Evolutionary conservation across 768 basidiomycete species (phyloP).

Genomic region (Gyrodon lividus): DNA sequence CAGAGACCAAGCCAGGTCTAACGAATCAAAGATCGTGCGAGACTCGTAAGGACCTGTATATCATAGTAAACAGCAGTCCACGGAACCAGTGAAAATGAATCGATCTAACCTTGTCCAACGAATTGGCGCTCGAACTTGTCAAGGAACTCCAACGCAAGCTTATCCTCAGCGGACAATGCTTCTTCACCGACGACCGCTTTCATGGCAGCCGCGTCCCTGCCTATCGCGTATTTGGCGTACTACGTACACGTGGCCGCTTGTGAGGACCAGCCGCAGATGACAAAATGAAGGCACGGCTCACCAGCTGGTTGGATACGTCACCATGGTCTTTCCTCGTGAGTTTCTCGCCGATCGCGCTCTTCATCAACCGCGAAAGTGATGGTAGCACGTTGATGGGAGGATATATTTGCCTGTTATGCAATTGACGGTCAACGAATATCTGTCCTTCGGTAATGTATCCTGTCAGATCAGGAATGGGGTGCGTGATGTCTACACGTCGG

Average conservation of each 20-base stretch:
- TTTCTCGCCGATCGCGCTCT: conserved; percentile 97
- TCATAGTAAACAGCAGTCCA: conserved; percentile 7
- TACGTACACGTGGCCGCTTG: conserved; percentile 40
- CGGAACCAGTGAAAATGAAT: conserved; percentile 9
- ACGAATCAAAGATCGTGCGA: conserved; percentile 93
- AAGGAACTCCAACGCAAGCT: conserved; percentile 94
- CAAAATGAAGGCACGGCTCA: conserved; percentile 42
- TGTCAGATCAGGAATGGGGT: conserved; percentile 98
- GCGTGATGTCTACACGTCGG: conserved; percentile 85
- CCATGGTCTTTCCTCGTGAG: conserved; percentile 98
- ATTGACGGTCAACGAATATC: conserved; percentile 96
- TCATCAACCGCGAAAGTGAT: conserved; percentile 98
- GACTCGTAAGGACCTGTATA: conserved; percentile 85
- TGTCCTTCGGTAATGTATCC: conserved; percentile 99
- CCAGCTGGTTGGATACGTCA: conserved; percentile 98
- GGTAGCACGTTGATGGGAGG: conserved; percentile 99
- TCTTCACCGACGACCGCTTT: conserved; percentile 99
- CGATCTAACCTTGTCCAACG: conserved; percentile 82
- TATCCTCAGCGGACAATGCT: conserved; percentile 91
- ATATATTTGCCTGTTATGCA: conserved; percentile 97
- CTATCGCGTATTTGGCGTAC: conserved; percentile 99
- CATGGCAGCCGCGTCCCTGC: conserved; percentile 96
- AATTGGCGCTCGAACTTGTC: conserved; percentile 98
- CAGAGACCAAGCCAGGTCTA: conserved; percentile 95
- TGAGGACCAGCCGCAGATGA: conserved; percentile 11